Evolutionary conservation across 495 filamentous ascomycete species (phyloP).

Genomic region (Opeltia flavorubescens): DNA sequence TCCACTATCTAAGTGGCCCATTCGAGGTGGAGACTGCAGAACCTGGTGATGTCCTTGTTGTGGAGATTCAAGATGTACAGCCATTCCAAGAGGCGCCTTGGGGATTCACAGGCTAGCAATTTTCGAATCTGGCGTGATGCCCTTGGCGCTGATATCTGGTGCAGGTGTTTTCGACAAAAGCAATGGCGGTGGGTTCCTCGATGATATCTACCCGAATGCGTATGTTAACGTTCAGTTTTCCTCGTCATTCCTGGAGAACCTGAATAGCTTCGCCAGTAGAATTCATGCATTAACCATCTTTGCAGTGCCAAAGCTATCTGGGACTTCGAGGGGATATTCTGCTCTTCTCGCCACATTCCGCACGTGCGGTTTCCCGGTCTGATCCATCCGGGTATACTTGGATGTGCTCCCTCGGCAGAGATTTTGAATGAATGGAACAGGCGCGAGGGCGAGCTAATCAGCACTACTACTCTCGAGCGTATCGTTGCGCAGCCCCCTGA

Average conservation of each 20-base stretch:
- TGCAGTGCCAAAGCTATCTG: slow-evolving; percentile 83
- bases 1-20: slow-evolving; percentile 84
- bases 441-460: slow-evolving; percentile 66
- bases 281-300: not conserved
- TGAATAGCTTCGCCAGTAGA: not conserved
- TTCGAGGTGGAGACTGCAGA: slow-evolving; percentile 80
- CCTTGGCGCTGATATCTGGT: too few relatives aligned
- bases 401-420: slow-evolving; percentile 67
- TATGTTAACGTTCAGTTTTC: slow-evolving; percentile 19
- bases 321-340: slow-evolving; percentile 95
- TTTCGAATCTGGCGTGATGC: too few relatives aligned
- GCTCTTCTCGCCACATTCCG: slow-evolving; percentile 80
- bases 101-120: slow-evolving; percentile 89
- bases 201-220: slow-evolving; percentile 79
- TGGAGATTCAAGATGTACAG: slow-evolving; percentile 94
- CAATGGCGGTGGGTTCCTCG: slow-evolving; percentile 86
- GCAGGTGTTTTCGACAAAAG: slow-evolving; percentile 68
- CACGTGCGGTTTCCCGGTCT: slow-evolving; percentile 79
- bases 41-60: slow-evolving; percentile 74
- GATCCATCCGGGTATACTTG: slow-evolving; percentile 89
- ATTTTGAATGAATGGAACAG: slow-evolving; percentile 66
- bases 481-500: slow-evolving; percentile 72
- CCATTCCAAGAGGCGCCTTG: slow-evolving; percentile 77
- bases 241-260: not conserved
- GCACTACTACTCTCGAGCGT: slow-evolving; percentile 47